These are phyloP conservation scores for Teratosphaeria zuluensis DNA, from an alignment of 2,329 filamentous ascomycete genomes.

Conservation along the genomic window DNA sequence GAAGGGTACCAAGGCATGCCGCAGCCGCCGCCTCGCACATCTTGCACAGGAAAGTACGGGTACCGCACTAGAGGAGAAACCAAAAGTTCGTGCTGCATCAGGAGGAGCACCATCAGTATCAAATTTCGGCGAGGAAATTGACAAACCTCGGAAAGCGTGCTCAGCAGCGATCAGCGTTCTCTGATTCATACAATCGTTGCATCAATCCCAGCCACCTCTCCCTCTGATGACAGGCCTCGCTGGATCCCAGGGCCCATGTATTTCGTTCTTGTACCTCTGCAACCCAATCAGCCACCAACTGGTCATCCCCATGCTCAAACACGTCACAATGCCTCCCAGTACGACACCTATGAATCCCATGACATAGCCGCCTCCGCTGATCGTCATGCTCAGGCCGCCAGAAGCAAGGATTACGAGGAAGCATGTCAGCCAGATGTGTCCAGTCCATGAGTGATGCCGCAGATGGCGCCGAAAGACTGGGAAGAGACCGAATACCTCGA, in stretches of 20 bases:
- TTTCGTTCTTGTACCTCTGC: slow-evolving; percentile 99
- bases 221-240: slow-evolving; percentile 72
- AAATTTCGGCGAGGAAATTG: too few species aligned
- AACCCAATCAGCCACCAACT: slow-evolving; percentile 97
- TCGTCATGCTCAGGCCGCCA: slow-evolving; percentile 59
- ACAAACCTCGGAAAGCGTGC: too few species aligned
- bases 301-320: slow-evolving; percentile 78
- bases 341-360: slow-evolving; percentile 62
- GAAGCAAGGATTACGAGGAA: slow-evolving; percentile 70
- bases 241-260: slow-evolving; percentile 95
- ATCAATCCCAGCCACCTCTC: not conserved
- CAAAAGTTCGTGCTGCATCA: too few species aligned
- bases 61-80: too few species aligned
- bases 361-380: slow-evolving; percentile 45
- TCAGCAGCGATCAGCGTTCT: too few species aligned
- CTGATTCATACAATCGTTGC: too few species aligned
- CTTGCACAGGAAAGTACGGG: too few species aligned
- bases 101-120: too few species aligned
- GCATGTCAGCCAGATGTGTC: slow-evolving; percentile 68
- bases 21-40: too few species aligned
- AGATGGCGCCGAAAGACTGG: slow-evolving; percentile 93
- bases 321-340: slow-evolving; percentile 63
- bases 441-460: slow-evolving; percentile 68
- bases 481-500: slow-evolving; percentile 93
- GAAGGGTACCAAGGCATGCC: too few species aligned